phyloP scores from a whole-genome alignment of 1,139 yeast genomes.

The Scheffersomyces illinoinensis region DNA sequence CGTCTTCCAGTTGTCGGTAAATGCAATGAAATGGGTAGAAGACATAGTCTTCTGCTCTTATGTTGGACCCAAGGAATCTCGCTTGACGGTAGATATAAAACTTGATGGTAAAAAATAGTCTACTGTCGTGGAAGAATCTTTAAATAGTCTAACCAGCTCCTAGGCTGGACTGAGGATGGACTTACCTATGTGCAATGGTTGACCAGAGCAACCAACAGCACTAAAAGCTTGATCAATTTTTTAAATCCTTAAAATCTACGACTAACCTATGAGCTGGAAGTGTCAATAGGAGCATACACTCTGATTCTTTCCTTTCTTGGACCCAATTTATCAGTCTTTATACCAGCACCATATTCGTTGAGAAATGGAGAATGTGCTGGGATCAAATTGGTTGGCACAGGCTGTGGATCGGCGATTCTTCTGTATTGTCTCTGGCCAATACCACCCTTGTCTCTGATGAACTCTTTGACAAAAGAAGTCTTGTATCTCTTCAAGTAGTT shows the following conservation, averaged over 20 bases:
- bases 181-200: neutral
- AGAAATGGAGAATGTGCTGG: constrained; percentile 48
- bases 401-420: constrained; percentile 30
- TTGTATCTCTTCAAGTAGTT: constrained; percentile 41
- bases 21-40: neutral
- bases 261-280: constrained; percentile 1
- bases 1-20: neutral
- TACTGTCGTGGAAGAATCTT: neutral
- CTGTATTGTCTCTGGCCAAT: constrained; percentile 46
- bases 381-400: constrained; percentile 36
- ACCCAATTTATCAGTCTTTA: constrained; percentile 45
- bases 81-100: neutral
- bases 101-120: neutral
- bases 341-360: constrained; percentile 47
- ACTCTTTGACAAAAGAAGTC: constrained; percentile 43
- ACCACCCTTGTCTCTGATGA: constrained; percentile 50
- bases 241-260: neutral
- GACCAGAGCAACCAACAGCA: neutral
- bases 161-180: neutral
- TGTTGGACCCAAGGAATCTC: neutral
- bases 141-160: neutral
- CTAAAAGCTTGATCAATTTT: neutral
- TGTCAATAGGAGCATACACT: constrained; percentile 39
- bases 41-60: neutral
- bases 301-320: constrained; percentile 48